These are phyloP conservation scores for Ceratobasidium sp. DNA, from an alignment of 1,284 basidiomycete genomes.

Conservation along the genomic window DNA sequence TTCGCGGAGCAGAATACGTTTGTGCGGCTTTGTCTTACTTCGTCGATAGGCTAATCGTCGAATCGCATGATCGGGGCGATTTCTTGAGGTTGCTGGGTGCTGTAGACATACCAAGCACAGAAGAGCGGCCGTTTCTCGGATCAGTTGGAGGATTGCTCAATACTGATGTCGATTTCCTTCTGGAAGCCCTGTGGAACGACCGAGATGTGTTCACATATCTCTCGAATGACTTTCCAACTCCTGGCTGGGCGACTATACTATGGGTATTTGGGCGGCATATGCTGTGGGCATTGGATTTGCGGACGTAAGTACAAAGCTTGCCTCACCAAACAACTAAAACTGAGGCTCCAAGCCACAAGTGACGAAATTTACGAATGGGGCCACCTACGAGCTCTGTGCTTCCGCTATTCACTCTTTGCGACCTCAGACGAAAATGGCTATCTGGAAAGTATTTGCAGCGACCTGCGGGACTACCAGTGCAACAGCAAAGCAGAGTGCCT, in stretches of 20 bases:
- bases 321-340: not conserved
- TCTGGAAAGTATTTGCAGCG: not conserved
- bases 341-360: not conserved
- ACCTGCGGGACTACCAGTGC: too few relatives aligned
- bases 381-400: not conserved
- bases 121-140: not conserved
- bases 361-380: not conserved
- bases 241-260: not conserved
- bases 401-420: not conserved
- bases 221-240: not conserved
- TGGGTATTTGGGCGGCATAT: not conserved
- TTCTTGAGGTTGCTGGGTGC: not conserved
- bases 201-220: not conserved
- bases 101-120: not conserved
- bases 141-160: not conserved
- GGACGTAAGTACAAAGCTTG: not conserved
- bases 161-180: not conserved
- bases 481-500: not conserved
- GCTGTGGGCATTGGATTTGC: not conserved
- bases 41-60: not conserved
- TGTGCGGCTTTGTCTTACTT: not conserved
- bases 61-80: not conserved
- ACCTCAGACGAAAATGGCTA: not conserved
- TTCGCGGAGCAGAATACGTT: not conserved
- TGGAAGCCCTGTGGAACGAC: slow-evolving; percentile 12